Base-by-base conservation (phyloP, 345 rosid genomes). In the Gossypium rotundifolium region DNA sequence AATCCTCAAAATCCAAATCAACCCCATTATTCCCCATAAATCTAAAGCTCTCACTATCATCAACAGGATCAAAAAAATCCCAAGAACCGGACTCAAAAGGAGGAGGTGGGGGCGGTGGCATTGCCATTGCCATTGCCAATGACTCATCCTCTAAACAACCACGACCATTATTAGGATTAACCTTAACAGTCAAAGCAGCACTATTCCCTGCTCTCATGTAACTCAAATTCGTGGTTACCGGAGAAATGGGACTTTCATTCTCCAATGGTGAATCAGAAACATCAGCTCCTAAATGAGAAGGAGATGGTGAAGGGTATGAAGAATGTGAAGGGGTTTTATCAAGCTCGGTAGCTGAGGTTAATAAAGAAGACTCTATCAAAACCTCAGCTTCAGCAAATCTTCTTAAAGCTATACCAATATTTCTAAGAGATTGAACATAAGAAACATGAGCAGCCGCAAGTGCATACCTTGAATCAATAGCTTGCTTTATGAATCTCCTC, bases 371-470 rank as follows among this genome's bases (percentile, higher is more conserved):
- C 63, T 74, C 71, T 63, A 74, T 18, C 49, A 70, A 46, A 17
- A 51, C 38, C 23, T 92, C 98, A 1, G 89, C 87, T 75, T 92
- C 97, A 0, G 97, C 91, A 74, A 84, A 94, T 49, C 89, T 85
- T 71, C 98, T 87, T 64, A 92, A 87, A 76, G 90, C 91, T 65
- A 83, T 77, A 58, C 97, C 98, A 25, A 94, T 70, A 85, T 82
- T 91, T 54, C 84, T 86, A 17, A 94, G 89, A 57, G 98, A 94
- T 72, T 85, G 82, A 72, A 80, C 67, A 87, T 94, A 91, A 16
- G 97, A 91, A n/a, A 91, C 87, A 85, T 92, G 98, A 60, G 97
- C 92, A 44, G 97, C 97, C 7, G 97, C 93, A 51, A 94, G 85
- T 65, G 87, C 87, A 80, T 84, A 90, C 85, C 97, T 88, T 0